Evolutionary conservation across 2,329 filamentous ascomycete genomes (phyloP).

Genomic region (Chaetothyriales sp.): DNA sequence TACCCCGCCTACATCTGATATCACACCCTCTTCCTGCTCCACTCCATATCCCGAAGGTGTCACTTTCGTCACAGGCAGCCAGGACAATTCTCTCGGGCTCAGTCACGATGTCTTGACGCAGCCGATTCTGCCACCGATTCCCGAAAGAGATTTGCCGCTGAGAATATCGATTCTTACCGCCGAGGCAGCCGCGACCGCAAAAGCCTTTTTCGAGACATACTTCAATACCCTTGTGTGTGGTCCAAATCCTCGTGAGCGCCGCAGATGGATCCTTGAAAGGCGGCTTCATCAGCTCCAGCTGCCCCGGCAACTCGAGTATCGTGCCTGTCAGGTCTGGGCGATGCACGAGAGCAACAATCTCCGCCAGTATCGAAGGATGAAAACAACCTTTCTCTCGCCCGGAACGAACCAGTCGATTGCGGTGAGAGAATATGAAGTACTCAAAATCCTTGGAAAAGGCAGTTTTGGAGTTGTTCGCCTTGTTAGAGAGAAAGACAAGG

Average conservation of each 20-base stretch:
- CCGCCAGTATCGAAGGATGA: constrained; percentile 56
- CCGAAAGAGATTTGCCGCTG: constrained; percentile 4
- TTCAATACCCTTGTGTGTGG: constrained; percentile 55
- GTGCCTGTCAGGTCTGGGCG: constrained; percentile 44
- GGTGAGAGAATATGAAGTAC: constrained; percentile 56
- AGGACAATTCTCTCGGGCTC: background rate
- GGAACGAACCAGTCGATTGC: constrained; percentile 35
- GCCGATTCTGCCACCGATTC: constrained; percentile 10
- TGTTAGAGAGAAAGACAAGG: constrained; percentile 48
- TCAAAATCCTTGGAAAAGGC: constrained; percentile 77
- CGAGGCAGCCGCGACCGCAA: constrained; percentile 64
- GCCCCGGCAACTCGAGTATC: constrained; percentile 6
- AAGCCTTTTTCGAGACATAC: constrained; percentile 72
- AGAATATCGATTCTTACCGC: constrained; percentile 39
- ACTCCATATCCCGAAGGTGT: background rate
- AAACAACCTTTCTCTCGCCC: constrained; percentile 39
- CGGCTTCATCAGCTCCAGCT: constrained; percentile 34
- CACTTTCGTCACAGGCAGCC: background rate
- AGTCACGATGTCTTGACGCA: background rate
- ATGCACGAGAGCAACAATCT: constrained; percentile 58
- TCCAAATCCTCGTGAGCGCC: constrained; percentile 43
- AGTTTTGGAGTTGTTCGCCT: constrained; percentile 87
- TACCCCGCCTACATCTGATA: constrained; percentile 11
- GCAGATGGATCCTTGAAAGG: constrained; percentile 47
- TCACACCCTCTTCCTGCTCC: background rate